phyloP scores from a whole-genome alignment of 306 rosid species.

The Vachellia collinsii region DNA sequence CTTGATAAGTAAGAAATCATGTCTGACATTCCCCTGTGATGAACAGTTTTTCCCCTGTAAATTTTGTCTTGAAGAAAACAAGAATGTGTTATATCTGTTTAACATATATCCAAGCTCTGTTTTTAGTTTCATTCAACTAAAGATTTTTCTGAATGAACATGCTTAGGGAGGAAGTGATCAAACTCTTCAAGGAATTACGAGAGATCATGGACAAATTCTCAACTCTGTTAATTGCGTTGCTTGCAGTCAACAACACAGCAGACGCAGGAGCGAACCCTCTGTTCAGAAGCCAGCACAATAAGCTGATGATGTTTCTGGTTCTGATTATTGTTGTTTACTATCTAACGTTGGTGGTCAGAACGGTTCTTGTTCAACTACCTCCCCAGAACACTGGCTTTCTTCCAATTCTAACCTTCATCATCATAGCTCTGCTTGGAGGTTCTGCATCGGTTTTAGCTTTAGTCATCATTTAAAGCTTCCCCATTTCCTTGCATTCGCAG shows the following conservation, averaged over 20 bases:
- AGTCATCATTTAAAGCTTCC: no score
- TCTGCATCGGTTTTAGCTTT: no score
- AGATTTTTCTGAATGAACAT: neutral
- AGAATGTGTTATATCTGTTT: neutral
- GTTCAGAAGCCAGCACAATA: neutral
- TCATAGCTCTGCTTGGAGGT: no score
- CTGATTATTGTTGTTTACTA: neutral
- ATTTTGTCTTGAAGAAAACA: neutral
- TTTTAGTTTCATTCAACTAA: neutral
- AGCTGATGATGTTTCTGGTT: neutral
- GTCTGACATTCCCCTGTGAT: neutral
- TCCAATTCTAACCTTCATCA: no score
- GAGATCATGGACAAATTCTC: slow-evolving; percentile 2
- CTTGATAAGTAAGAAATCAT: neutral
- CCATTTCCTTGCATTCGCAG: no score
- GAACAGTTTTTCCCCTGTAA: neutral
- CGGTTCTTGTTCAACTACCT: no score
- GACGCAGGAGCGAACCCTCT: neutral
- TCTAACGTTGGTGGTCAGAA: neutral
- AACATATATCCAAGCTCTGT: neutral
- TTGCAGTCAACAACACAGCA: neutral
- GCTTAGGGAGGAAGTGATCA: neutral
- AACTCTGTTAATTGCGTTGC: neutral
- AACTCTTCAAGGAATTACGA: neutral
- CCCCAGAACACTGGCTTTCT: no score